These are phyloP conservation scores for Mrakia frigida DNA, from an alignment of 768 basidiomycete species.

Conservation along the genomic window DNA sequence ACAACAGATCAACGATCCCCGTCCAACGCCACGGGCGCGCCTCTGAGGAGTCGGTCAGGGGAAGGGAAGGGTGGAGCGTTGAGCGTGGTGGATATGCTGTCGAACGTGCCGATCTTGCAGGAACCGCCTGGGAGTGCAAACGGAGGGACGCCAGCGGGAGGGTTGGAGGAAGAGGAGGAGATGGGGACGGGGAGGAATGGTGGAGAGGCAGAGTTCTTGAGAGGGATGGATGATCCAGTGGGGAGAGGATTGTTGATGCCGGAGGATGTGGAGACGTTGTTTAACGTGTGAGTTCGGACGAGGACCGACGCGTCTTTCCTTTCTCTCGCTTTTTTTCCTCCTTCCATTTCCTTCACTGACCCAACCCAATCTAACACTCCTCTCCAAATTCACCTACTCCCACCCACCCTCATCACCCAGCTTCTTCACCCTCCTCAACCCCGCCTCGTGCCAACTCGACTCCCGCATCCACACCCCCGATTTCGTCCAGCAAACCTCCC, in stretches of 20 bases:
- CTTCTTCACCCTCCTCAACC: constrained; percentile 1
- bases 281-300: background rate
- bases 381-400: background rate
- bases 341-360: too few species aligned
- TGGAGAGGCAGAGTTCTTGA: background rate
- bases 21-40: background rate
- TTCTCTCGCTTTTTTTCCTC: background rate
- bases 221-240: background rate
- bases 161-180: background rate
- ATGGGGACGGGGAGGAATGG: background rate
- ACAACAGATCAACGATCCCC: background rate
- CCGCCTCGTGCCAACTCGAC: constrained; percentile 3
- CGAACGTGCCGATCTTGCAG: background rate
- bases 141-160: background rate
- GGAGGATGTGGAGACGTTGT: background rate
- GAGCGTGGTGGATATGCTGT: background rate
- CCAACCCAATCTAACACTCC: too few species aligned
- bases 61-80: background rate
- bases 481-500: background rate
- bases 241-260: background rate
- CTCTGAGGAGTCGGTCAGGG: background rate
- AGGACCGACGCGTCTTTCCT: background rate
- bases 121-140: background rate
- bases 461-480: background rate
- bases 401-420: background rate